Evolutionary conservation across 768 basidiomycete genomes (phyloP), one percentile per base, ranked within the genome.

Genomic region (Rhodocollybia butyracea): DNA sequence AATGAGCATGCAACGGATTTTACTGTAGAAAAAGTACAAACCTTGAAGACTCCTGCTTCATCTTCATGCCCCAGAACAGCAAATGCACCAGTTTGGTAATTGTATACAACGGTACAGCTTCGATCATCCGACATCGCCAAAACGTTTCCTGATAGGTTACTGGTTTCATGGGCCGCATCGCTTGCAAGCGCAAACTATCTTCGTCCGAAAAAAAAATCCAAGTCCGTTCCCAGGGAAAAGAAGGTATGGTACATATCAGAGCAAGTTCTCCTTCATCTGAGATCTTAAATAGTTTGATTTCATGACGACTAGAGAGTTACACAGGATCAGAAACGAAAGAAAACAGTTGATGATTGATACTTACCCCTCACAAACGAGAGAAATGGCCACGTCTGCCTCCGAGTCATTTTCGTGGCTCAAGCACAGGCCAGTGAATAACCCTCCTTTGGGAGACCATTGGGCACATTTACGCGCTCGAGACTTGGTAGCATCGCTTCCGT

Each of bases 401-500:
- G 80, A 78, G 2, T 61, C 58, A 10, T 66, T 60, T 51, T 81
- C 76, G 3, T 61, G 61, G 63, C 86, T 86, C 36, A 86, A 63
- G 2, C 72, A 70, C 50, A 85, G 69, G 2, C 77, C 79, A 36
- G 73, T 76, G 56, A 86, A 80, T 7, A 85, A 63, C 1, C 75
- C 79, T 15, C 79, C 79, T 50, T 76, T 74, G 0, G 75, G 78
- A 26, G 74, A 76, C 85, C 86, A 87, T 47, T 79, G 72, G 13
- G 73, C 76, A 11, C 71, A 57, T 59, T 71, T 76, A 6, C 60
- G 56, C 26, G 66, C 58, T 6, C 31, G 22, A 12, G 21, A 11
- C 10, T 42, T 15, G 13, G 8, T 22, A 2, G 45, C 26, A 15
- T 47, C 57, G 13, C 67, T 64, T 8, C 62, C 58, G 27, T 52